Evolutionary conservation across 495 filamentous ascomycete species (phyloP), one percentile per base, ranked within the genome.

Genomic region (Penicillium bialowiezense): DNA sequence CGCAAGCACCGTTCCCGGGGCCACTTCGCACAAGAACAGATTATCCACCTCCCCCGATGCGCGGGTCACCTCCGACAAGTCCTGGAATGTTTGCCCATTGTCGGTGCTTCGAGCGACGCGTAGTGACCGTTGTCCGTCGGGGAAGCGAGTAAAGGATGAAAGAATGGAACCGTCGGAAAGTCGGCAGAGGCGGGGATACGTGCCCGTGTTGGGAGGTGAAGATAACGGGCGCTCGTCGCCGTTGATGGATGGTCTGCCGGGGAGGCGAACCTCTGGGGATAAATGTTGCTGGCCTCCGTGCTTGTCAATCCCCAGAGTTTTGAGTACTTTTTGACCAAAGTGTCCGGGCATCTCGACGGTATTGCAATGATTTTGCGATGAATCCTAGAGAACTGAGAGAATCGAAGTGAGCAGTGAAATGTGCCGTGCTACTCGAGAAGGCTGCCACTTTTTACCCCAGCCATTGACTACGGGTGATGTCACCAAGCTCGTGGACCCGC

Each of bases 1-100:
- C 6, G 72, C 75, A 0, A 86, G 67, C 17, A 86, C 69, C 0
- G 67, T 66, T 0, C 71, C 70, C 2, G 69, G 69, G 2, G 75
- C 65, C 0, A 81, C 60, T 44, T 82, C 78, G 3, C 82, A 69
- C 7, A 80, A 64, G 50, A 77, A 79, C 52, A 76, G 69, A 58
- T 86, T 86, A 62, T 85, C 82, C 29, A 83, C 65, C 50, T 86
- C 82, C 23, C 70, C 69, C 4, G 47, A 49, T 2, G 60, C 65
- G 0, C 69, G 67, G 1, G 63, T 68, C 12, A 74, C 65, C 40
- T 76, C 73, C 10, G 60, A 60, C 23, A 60, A 62, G 31, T 68
- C 58, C 32, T 58, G 51, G 37, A 73, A 76, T 18, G 54, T 61
- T 21, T 47, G 62, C 33, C 65, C 70, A 20, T 56, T 59, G 46